Base-by-base conservation (phyloP, 805 yeast species). In the Teunomyces gatunensis region DNA sequence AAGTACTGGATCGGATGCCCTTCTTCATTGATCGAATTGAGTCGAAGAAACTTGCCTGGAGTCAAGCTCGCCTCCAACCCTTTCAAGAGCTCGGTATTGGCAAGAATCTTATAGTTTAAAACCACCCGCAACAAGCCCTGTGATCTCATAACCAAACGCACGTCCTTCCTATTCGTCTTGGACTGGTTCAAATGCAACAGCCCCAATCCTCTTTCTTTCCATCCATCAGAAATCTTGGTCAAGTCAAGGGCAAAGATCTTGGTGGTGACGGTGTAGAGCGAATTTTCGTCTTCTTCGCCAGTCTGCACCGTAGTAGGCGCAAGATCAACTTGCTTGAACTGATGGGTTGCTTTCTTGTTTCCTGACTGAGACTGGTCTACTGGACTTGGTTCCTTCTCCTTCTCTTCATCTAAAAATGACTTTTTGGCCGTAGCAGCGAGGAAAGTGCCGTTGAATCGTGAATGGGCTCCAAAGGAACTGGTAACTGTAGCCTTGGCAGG, bases 161-260 rank as follows among this genome's bases (percentile, higher is more conserved):
- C 74, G 46, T 77, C 78, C 34, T 63, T 60, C 6, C 66, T 59
- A 39, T 69, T 67, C 9, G 55, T 52, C 21, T 57, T 51, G 2
- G 73, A 65, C 52, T 71, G 72, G 65, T 94, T 92, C 21, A 94
- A 77, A 61, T 89, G 96, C n/a, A 94, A 68, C 4, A 81, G 77
- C 2, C 99, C 99, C 36, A 87, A 75, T 20, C 99, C 99, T 59
- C 94, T 81, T 67, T 94, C 99, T 63, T 89, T 94, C 99, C 99
- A 94, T 2, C 97, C 97, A 13, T 77, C 81, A 6, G 78, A 63
- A 3, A 86, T 73, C 32, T 82, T 78, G 0, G 84, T 70, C 27
- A 91, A 70, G 57, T 87, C 87, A 55, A 89, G 69, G 27, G 80
- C 83, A 61, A 91, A 94, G 23, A 94, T 69, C 60, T 91, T 89